Conservation (phyloP, 768 basidiomycete species). For the Goffeauzyma gilvescens region DNA sequence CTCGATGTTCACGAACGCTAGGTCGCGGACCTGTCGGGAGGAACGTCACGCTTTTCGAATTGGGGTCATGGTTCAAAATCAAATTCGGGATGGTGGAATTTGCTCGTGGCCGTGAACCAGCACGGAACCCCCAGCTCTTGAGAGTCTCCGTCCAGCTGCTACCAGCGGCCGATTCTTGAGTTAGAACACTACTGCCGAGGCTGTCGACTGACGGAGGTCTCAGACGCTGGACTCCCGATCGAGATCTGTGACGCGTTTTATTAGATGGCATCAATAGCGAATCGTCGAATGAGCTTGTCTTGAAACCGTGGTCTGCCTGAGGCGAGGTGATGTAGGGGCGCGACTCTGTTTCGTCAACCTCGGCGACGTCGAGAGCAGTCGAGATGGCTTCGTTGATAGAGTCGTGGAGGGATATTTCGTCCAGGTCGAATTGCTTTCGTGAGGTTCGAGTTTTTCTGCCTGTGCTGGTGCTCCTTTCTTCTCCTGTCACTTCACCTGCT, state of each 20-base stretch:
- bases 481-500: too few species aligned
- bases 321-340: background rate
- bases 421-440: too few species aligned
- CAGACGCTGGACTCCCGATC: too few species aligned
- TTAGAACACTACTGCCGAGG: background rate
- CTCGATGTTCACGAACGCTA: background rate
- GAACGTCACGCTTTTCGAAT: background rate
- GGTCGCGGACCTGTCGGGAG: background rate
- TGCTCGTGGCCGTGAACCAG: background rate
- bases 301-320: background rate
- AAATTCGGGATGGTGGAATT: constrained; percentile 2
- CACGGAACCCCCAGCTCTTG: background rate
- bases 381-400: constrained; percentile 26
- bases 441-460: too few species aligned
- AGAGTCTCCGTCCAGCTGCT: background rate
- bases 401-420: constrained; percentile 26
- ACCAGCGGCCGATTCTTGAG: background rate
- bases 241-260: too few species aligned
- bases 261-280: constrained; percentile 6
- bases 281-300: constrained; percentile 8
- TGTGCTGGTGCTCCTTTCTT: too few species aligned
- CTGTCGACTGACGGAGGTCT: background rate
- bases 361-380: constrained; percentile 12
- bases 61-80: background rate
- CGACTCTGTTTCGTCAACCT: background rate